Percentiles rank a stretch among this genome's conserved stretches.
Evolutionary conservation across 345 rosid species (phyloP).

Genomic region (Populus alba): DNA sequence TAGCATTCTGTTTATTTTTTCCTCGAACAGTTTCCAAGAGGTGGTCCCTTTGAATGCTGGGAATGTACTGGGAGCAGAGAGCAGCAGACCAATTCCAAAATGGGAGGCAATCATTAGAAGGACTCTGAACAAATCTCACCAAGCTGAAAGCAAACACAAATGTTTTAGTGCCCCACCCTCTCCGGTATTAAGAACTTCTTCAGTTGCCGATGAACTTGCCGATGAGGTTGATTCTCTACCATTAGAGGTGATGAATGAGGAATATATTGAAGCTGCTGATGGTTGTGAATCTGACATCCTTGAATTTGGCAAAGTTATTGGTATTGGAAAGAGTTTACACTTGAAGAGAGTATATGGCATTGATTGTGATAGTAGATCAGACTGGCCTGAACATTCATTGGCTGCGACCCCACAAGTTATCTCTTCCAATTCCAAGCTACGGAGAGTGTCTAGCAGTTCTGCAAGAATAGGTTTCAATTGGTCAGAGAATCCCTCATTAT

Average conservation of each 20-base stretch:
- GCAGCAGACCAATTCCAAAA: conserved; percentile 68
- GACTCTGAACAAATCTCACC: conserved; percentile 69
- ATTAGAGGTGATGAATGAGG: conserved; percentile 41
- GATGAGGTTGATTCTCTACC: conserved; percentile 46
- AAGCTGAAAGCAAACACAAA: conserved; percentile 55
- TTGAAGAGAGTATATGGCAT: conserved; percentile 47
- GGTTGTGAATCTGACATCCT: conserved; percentile 21
- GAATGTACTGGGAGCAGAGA: conserved; percentile 94
- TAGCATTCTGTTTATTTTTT: not conserved
- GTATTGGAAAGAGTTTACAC: conserved; percentile 33
- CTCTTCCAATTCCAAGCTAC: conserved; percentile 55
- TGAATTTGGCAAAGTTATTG: conserved; percentile 26
- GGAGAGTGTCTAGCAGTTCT: conserved; percentile 70
- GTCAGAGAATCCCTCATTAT: conserved; percentile 35
- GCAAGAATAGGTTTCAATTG: conserved; percentile 56
- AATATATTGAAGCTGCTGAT: conserved; percentile 26
- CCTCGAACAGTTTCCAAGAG: conserved; percentile 74
- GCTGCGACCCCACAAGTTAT: conserved; percentile 64
- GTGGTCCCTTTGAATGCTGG: conserved; percentile 94
- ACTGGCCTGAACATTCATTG: conserved; percentile 86
- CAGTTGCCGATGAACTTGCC: conserved; percentile 64
- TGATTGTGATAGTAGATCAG: conserved; percentile 38
- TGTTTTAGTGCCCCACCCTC: conserved; percentile 89
- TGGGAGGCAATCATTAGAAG: conserved; percentile 92
- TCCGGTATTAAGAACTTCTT: conserved; percentile 69